Percentiles rank a stretch among this genome's conserved stretches.
Evolutionary conservation across 2,329 filamentous ascomycete species (phyloP).

Genomic region (Daldinia sp.): DNA sequence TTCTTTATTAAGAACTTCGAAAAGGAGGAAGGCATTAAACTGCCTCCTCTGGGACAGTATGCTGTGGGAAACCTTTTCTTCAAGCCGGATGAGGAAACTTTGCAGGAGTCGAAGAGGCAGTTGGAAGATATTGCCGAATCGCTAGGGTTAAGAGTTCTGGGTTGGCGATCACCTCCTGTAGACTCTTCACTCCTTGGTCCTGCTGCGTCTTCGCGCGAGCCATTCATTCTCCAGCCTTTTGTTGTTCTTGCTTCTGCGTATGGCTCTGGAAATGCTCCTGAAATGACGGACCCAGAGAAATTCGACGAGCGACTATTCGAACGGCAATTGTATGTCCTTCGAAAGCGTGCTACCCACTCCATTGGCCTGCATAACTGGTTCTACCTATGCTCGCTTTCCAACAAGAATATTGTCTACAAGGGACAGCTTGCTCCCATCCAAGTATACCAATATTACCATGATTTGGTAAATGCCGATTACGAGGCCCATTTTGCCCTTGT

Average conservation of each 20-base stretch:
- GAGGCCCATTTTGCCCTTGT: conserved; percentile 97
- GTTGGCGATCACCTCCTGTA: conserved; percentile 95
- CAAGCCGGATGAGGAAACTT: conserved; percentile 91
- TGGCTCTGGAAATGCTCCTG: conserved; percentile 82
- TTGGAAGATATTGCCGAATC: conserved; percentile 95
- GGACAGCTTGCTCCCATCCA: conserved; percentile 93
- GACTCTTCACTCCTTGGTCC: conserved; percentile 94
- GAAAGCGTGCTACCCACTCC: conserved; percentile 94
- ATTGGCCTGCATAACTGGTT: conserved; percentile 99
- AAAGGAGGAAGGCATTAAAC: conserved; percentile 86
- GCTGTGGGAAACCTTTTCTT: conserved; percentile 98
- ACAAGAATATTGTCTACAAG: conserved; percentile 99
- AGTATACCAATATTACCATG: conserved; percentile 98
- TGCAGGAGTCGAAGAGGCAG: conserved; percentile 89
- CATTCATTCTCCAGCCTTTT: conserved; percentile 94
- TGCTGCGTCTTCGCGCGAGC: conserved; percentile 92
- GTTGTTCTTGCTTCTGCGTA: conserved; percentile 89
- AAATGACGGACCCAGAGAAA: conserved; percentile 79
- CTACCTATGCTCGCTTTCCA: conserved; percentile 95
- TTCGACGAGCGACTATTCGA: conserved; percentile 92
- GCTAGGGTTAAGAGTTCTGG: conserved; percentile 88
- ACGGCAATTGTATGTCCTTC: conserved; percentile 90
- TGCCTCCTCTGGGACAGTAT: conserved; percentile 92
- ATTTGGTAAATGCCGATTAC: conserved; percentile 96
- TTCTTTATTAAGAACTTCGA: conserved; percentile 99